phyloP scores from a whole-genome alignment of 1,284 basidiomycete genomes.

The Cyathus pygmaeus region DNA sequence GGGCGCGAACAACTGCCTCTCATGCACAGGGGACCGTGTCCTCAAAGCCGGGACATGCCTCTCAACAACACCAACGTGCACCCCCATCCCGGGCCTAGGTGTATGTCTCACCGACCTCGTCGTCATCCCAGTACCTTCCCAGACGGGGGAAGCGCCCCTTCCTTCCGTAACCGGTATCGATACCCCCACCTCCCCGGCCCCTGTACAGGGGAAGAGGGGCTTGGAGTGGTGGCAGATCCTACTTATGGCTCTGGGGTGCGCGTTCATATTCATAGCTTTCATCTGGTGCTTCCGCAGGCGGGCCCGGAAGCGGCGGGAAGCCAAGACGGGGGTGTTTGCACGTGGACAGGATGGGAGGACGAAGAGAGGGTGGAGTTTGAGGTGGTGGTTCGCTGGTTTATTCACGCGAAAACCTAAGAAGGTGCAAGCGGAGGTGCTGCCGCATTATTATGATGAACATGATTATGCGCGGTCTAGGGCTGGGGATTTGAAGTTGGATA shows the following conservation, averaged over 20 bases:
- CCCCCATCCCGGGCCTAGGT: conserved; percentile 75
- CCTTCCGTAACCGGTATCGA: conserved; percentile 67
- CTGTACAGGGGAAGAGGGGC: conserved; percentile 21
- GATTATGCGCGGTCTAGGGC: too few relatives aligned
- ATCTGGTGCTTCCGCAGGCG: conserved; percentile 75
- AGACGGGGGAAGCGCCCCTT: conserved; percentile 57
- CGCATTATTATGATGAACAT: too few relatives aligned
- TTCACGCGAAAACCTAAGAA: too few relatives aligned
- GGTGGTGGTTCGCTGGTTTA: too few relatives aligned
- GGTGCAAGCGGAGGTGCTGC: too few relatives aligned
- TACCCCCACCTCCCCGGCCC: conserved; percentile 59
- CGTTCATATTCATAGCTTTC: conserved; percentile 76
- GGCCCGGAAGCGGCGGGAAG: conserved; percentile 70
- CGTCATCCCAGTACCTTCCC: conserved; percentile 56
- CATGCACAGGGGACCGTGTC: conserved; percentile 71
- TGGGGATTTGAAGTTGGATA: too few relatives aligned
- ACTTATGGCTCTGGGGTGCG: conserved; percentile 81
- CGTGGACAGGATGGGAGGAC: conserved; percentile 9
- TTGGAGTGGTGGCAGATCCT: conserved; percentile 85
- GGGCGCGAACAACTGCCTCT: conserved; percentile 71
- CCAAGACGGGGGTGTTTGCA: conserved; percentile 74
- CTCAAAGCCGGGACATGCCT: conserved; percentile 72
- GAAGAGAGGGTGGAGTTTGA: conserved; percentile 66
- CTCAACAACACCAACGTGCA: conserved; percentile 64
- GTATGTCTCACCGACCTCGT: conserved; percentile 82